phyloP scores from a whole-genome alignment of 345 rosid genomes.

The Pistacia vera region DNA sequence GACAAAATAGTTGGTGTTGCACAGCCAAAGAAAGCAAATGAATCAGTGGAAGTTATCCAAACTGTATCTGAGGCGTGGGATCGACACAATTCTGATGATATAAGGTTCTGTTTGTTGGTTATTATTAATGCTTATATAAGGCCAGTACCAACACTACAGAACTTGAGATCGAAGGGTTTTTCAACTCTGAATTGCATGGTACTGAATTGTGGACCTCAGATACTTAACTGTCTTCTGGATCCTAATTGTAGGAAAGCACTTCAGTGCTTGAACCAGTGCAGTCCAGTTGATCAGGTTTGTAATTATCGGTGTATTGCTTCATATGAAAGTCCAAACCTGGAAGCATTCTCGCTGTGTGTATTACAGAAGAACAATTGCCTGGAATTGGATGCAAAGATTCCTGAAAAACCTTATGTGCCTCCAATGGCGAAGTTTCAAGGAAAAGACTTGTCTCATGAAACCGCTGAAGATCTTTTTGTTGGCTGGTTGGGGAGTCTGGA shows the following conservation, averaged over 20 bases:
- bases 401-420: conserved; percentile 63
- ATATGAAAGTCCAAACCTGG: conserved; percentile 81
- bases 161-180: conserved; percentile 86
- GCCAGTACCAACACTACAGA: conserved; percentile 77
- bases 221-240: conserved; percentile 80
- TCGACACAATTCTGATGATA: conserved; percentile 81
- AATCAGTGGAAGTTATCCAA: conserved; percentile 51
- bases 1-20: conserved; percentile 34
- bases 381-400: conserved; percentile 75
- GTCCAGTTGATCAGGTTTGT: conserved; percentile 94
- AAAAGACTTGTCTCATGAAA: conserved; percentile 55
- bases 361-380: conserved; percentile 87
- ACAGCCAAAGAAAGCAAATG: conserved; percentile 33
- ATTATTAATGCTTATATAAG: conserved; percentile 82
- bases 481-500: conserved; percentile 82
- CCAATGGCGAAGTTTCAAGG: conserved; percentile 75
- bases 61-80: conserved; percentile 87
- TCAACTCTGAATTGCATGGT: conserved; percentile 88
- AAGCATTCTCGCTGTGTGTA: conserved; percentile 89
- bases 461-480: conserved; percentile 87
- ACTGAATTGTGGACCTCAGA: conserved; percentile 82
- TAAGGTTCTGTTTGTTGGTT: conserved; percentile 79
- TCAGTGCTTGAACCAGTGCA: conserved; percentile 86
- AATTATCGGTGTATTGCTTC: conserved; percentile 92
- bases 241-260: conserved; percentile 90